A percentile compares a stretch with the other conserved stretches of the same genome.
phyloP scores from a whole-genome alignment of 2,329 filamentous ascomycete species.

The Exutisphaerella laricina region DNA sequence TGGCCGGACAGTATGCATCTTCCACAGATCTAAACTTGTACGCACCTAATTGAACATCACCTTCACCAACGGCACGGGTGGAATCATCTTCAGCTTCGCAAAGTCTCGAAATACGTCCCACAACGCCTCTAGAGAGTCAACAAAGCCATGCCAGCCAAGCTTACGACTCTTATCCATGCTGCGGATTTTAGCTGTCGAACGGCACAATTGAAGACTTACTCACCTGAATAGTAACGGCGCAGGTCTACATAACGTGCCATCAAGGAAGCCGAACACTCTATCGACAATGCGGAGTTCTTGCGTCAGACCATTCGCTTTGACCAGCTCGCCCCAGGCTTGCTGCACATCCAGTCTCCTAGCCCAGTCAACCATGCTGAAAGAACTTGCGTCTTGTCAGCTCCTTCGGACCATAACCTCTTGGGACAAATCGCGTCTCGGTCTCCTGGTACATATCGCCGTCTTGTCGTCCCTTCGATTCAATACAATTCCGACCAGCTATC shows the following conservation, averaged over 20 bases:
- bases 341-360: constrained; percentile 41
- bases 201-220: neutral
- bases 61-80: constrained; percentile 25
- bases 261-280: constrained; percentile 45
- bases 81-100: constrained; percentile 42
- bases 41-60: constrained; percentile 21
- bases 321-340: constrained; percentile 44
- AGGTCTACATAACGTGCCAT: constrained; percentile 37
- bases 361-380: constrained; percentile 39
- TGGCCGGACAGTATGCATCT: no score
- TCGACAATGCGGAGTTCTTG: constrained; percentile 38
- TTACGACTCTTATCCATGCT: constrained; percentile 44
- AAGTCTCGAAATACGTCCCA: constrained; percentile 40
- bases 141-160: constrained; percentile 44
- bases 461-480: constrained; percentile 28
- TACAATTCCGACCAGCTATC: constrained; percentile 43
- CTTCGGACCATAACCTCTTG: constrained; percentile 27
- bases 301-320: constrained; percentile 36
- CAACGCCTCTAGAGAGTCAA: constrained; percentile 42
- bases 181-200: neutral
- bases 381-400: constrained; percentile 26
- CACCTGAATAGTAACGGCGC: constrained; percentile 24
- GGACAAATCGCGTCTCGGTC: constrained; percentile 23
- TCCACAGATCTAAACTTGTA: no score
- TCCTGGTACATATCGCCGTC: constrained; percentile 24